These are phyloP conservation scores for Diversispora eburnea DNA, from an alignment of 192 early-diverging fungal species.

Conservation along the genomic window DNA sequence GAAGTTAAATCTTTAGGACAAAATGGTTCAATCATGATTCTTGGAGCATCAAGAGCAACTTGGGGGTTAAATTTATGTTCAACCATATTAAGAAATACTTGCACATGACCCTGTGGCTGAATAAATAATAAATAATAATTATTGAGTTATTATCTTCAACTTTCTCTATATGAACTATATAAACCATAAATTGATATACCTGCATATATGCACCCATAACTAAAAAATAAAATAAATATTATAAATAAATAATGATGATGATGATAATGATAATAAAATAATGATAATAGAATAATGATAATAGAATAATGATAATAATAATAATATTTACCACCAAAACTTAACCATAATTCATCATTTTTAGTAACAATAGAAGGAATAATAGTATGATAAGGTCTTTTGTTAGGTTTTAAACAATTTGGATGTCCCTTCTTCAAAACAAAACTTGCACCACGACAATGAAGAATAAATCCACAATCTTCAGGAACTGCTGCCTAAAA, in stretches of 20 bases:
- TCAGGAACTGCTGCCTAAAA: slow-evolving; percentile 50
- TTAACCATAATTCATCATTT: slow-evolving; percentile 37
- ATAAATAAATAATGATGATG: too few relatives aligned
- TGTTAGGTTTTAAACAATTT: slow-evolving; percentile 62
- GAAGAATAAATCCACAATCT: slow-evolving; percentile 64
- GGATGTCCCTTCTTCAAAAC: slow-evolving; percentile 53
- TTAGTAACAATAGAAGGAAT: slow-evolving; percentile 65
- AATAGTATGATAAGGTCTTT: slow-evolving; percentile 80
- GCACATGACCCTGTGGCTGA: slow-evolving; percentile 76
- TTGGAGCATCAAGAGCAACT: slow-evolving; percentile 62
- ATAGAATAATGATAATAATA: background rate
- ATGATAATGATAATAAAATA: slow-evolving; percentile 17
- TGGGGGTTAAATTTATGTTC: slow-evolving; percentile 60
- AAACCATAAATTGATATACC: background rate
- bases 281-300: slow-evolving; percentile 9
- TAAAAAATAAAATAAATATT: too few relatives aligned
- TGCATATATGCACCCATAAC: slow-evolving; percentile 77
- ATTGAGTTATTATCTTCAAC: background rate
- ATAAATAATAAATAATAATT: background rate
- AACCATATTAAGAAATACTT: slow-evolving; percentile 67
- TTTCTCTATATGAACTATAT: too few relatives aligned
- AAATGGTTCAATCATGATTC: slow-evolving; percentile 57
- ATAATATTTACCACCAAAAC: slow-evolving; percentile 42
- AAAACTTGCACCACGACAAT: slow-evolving; percentile 69
- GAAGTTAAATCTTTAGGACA: slow-evolving; percentile 29